Conservation (phyloP, 495 filamentous ascomycete species). For the Podospora didyma region DNA sequence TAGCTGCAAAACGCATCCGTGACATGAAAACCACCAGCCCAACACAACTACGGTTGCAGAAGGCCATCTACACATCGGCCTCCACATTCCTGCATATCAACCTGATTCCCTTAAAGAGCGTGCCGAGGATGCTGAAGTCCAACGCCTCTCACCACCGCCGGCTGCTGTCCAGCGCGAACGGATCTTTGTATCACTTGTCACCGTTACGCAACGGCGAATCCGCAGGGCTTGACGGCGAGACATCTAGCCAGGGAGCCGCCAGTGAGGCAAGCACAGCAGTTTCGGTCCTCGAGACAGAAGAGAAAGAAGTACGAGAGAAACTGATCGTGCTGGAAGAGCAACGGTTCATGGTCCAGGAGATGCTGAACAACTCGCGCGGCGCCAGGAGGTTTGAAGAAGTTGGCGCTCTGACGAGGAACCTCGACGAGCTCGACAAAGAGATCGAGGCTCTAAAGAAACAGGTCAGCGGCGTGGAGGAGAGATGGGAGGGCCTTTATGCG, state of each 20-base stretch:
- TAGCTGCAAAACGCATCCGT: conserved; percentile 76
- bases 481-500: conserved; percentile 47
- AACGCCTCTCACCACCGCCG: conserved; percentile 32
- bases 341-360: conserved; percentile 82
- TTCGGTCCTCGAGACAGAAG: conserved; percentile 74
- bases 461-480: conserved; percentile 52
- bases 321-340: conserved; percentile 94
- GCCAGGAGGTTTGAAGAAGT: conserved; percentile 89
- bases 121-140: conserved; percentile 76
- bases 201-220: conserved; percentile 43
- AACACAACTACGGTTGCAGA: conserved; percentile 74
- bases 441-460: conserved; percentile 62
- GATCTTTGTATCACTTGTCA: conserved; percentile 15
- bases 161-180: conserved; percentile 31
- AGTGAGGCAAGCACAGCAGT: conserved; percentile 60
- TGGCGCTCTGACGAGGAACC: conserved; percentile 68
- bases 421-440: conserved; percentile 80
- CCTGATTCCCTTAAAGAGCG: conserved; percentile 84
- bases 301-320: conserved; percentile 78
- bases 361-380: conserved; percentile 79
- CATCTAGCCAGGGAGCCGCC: conserved; percentile 48
- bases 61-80: conserved; percentile 77
- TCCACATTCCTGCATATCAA: conserved; percentile 84
- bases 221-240: conserved; percentile 48
- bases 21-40: conserved; percentile 68